Evolutionary conservation across 2,329 filamentous ascomycete genomes (phyloP), one percentile per base, ranked within the genome.

Genomic region (Pleoardoris graminearum): DNA sequence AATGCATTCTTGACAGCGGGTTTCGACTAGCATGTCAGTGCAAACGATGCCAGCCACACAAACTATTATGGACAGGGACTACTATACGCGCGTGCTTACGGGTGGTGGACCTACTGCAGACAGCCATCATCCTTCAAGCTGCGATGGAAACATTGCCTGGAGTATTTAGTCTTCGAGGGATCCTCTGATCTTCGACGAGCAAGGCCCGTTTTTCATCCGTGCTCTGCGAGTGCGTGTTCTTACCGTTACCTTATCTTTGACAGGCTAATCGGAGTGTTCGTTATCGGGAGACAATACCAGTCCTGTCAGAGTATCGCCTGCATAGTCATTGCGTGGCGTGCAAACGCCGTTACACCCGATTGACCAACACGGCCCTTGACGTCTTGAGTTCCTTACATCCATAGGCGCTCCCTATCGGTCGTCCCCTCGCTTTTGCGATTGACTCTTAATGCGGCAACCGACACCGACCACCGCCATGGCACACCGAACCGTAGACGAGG

Each of bases 11-110:
- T 65, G 62, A 69, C 61, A 56, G 50, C 52, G 55, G 58, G 63
- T 66, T 64, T 66, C n/a, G 61, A 64, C 60, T 67, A 69, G 62
- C 68, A 70, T 68, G 67, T 72, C 67, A 70, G 64, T 56, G 65
- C 62, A 61, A 61, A 54, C 55, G 35, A 58, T 45, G 53, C 39
- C 55, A 61, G 59, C 63, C 62, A 62, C 35, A 39, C 60, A 62
- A 36, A 30, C 51, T 41, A 52, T 53, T 48, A 52, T 43, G 32
- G 19, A 59, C 53, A 54, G 62, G 60, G 52, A 33, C 44, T 17
- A 43, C 27, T 52, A 50, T 58, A 63, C 59, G 62, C 61, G 60
- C 62, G 60, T 67, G 63, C 66, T 62, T 62, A 61, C 60, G 53
- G 42, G 49, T n/a, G 45, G 61, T 64, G 63, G 65, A 48, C 59